A percentile compares a stretch with the other conserved stretches of the same genome.
These are phyloP conservation scores for Amanita molliuscula DNA, from an alignment of 768 basidiomycete genomes.

Conservation along the genomic window DNA sequence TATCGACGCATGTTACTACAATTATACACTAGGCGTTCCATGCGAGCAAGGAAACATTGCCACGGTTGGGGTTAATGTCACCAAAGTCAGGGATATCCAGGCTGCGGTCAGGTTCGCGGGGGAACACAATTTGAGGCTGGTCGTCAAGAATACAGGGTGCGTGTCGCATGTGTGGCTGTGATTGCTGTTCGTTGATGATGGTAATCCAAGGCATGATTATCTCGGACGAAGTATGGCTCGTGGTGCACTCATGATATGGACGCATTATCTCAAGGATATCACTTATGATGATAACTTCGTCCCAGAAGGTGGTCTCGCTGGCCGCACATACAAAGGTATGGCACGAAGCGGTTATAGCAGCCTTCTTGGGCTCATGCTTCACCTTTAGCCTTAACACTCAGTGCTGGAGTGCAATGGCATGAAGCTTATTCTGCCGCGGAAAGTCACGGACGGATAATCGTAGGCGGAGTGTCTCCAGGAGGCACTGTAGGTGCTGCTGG, in stretches of 20 bases:
- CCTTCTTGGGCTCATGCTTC: background rate
- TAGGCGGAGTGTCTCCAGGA: constrained; percentile 29
- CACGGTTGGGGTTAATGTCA: constrained; percentile 29
- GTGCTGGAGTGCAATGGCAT: constrained; percentile 35
- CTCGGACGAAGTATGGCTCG: constrained; percentile 35
- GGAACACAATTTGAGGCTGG: constrained; percentile 24
- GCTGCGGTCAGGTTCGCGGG: constrained; percentile 8
- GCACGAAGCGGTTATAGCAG: background rate
- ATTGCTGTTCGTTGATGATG: constrained; percentile 6
- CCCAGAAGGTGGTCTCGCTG: constrained; percentile 21
- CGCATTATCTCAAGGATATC: constrained; percentile 24
- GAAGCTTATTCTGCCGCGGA: constrained; percentile 31
- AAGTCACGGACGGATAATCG: constrained; percentile 26
- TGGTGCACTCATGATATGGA: constrained; percentile 30
- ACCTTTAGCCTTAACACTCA: constrained; percentile 20
- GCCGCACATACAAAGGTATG: background rate
- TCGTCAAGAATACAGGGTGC: constrained; percentile 26
- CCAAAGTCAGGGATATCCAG: constrained; percentile 26
- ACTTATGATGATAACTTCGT: constrained; percentile 18
- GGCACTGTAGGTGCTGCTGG: constrained; percentile 37
- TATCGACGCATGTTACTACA: constrained; percentile 40
- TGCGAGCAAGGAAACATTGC: constrained; percentile 36
- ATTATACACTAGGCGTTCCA: constrained; percentile 26
- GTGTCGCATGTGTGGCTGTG: background rate
- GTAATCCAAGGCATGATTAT: constrained; percentile 27